Evolutionary conservation across 306 rosid species (phyloP), one percentile per base, ranked within the genome.

Genomic region (Glycyrrhiza uralensis): DNA sequence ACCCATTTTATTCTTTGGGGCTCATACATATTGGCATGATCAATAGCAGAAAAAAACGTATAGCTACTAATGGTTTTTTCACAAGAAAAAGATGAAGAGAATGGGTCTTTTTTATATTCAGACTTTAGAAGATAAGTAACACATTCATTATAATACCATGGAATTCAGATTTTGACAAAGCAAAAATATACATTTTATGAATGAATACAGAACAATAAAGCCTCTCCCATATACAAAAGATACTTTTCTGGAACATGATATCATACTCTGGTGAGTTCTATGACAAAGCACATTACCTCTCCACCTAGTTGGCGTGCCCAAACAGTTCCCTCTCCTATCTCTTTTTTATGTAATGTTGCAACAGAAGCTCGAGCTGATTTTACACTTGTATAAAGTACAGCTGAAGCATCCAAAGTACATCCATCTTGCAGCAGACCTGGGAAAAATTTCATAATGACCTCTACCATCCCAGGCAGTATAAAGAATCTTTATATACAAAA

Each of bases 231-330:
- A 38, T 47, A 15, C 32, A 58, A 51, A 30, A 41, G 20, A 66
- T 32, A 55, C 11, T 72, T 56, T 32, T 50, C 55, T 10, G 26
- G 35, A 42, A 19, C 6, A 30, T 39, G 42, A 28, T 33, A 66
- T 47, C 35, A 12, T 81, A 57, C 18, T 71, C 7, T 32, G 24
- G 14, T 14, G 42, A 42, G 35, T 41, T 62, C 22, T 26, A 64
- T 15, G 59, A 33, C 4, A 35, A n/a, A 47, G 61, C 57, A 61
- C 58, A 60, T 81, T 80, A 91, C 99, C 96, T 91, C 97, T 49
- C 99, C 99, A 74, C 99, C 99, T 63, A 94, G 80, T 80, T 91
- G 99, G 6, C 96, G 96, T 10, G 96, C 99, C 99, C 99, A 94
- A 58, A 91, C 77, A 81, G 79, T 79, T 60, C 87, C 89, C 2